Evolutionary conservation across 805 yeast genomes (phyloP).

Genomic region (Sugiyamaella smithiae): DNA sequence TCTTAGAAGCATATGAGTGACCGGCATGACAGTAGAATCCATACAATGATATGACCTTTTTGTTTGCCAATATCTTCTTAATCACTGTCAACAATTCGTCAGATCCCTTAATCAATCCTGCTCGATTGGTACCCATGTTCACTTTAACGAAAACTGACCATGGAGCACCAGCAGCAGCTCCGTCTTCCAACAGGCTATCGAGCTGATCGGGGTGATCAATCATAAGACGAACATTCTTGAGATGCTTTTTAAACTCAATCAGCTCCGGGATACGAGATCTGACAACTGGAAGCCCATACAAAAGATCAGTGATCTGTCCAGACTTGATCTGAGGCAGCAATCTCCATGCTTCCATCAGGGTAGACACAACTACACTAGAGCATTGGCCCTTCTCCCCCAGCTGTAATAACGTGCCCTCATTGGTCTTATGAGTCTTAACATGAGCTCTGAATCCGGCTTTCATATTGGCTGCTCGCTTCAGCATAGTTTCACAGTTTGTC

Average conservation of each 20-base stretch:
- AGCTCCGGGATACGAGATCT: constrained; percentile 48
- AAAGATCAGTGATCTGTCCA: constrained; percentile 48
- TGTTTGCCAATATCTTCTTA: constrained; percentile 28
- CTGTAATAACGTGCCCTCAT: constrained; percentile 56
- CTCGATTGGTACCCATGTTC: constrained; percentile 69
- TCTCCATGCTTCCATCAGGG: constrained; percentile 63
- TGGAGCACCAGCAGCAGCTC: constrained; percentile 32
- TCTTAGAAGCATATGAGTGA: constrained; percentile 57
- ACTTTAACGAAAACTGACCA: constrained; percentile 71
- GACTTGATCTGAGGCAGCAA: constrained; percentile 40
- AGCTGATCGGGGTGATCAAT: constrained; percentile 61
- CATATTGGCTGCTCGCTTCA: constrained; percentile 41
- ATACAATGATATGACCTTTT: constrained; percentile 42
- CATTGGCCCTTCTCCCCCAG: constrained; percentile 41
- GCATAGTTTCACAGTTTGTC: constrained; percentile 50
- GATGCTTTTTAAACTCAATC: constrained; percentile 40
- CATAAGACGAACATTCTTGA: constrained; percentile 50
- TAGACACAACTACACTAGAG: constrained; percentile 60
- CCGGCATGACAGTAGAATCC: constrained; percentile 85
- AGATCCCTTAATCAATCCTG: constrained; percentile 48
- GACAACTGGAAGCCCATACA: constrained; percentile 59
- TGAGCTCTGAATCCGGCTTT: constrained; percentile 60
- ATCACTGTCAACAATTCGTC: constrained; percentile 40
- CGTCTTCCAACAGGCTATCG: constrained; percentile 43
- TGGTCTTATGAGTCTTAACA: constrained; percentile 71